Evolutionary conservation across 441 rosid species (phyloP), one percentile per base, ranked within the genome.

Genomic region (Erysimum cheiri): DNA sequence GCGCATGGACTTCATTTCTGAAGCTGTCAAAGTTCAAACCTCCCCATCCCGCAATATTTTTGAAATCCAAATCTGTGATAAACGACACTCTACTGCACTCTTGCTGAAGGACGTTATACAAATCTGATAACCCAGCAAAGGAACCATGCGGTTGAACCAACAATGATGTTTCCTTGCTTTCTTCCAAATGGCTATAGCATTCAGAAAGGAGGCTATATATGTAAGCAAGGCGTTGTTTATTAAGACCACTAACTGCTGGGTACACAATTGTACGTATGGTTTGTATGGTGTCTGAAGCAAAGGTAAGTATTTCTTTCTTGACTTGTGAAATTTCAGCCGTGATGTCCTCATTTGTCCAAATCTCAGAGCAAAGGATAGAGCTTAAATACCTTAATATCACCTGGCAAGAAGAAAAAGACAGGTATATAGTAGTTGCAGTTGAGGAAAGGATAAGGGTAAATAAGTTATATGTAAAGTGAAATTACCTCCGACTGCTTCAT

Each of bases 1-100:
- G 87, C 28, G 81, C 78, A 78, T 70, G 86, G 50, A 96, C 85
- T 86, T 96, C 99, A 31, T 67, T 78, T 36, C 72, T 75, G 82
- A 96, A 84, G 64, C 78, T 79, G 75, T 83, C 81, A 58, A 88
- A 71, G 83, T 89, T 89, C 67, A 87, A 76, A 69, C 93, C 94
- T 60, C 83, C 87, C 67, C 89, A 78, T 68, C 78, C 86, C 3
- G 88, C 87, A 66, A 93, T 77, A 62, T 89, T 91, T 80, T 96
- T 96, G 84, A 96, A 96, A 82, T 96, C 82, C 65, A 96, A 82
- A 74, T 85, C 85, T 77, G 85, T 74, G 71, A 93, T 80, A 69
- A 86, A 89, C n/a, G 97, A 88, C 70, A 93, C 86, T 79, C 89
- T 85, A 55, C 46, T 81, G 81, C 97, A 91, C 81, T 93, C 98